Percentiles rank a stretch among this genome's conserved stretches.
Evolutionary conservation across 306 rosid species (phyloP).

Genomic region (Quercus agrifolia): DNA sequence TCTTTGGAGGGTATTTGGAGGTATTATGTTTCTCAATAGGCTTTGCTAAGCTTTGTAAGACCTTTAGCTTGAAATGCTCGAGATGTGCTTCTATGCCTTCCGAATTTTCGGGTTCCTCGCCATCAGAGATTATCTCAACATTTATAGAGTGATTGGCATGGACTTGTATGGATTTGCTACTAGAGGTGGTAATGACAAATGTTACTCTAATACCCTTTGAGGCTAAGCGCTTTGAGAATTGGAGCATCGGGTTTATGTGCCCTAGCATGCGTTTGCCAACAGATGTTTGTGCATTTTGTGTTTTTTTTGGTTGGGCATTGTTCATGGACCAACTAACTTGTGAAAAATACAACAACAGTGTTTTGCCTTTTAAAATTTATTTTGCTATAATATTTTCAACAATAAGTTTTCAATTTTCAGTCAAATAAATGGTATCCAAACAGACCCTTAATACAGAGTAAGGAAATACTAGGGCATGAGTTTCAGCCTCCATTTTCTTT

Average conservation of each 20-base stretch:
- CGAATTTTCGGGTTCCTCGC: background rate
- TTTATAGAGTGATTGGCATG: background rate
- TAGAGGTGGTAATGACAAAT: background rate
- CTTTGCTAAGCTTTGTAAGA: background rate
- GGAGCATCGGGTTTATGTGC: slow-evolving; percentile 29
- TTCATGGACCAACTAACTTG: too few species aligned
- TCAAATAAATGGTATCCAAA: too few species aligned
- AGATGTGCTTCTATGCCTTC: background rate
- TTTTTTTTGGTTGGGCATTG: too few species aligned
- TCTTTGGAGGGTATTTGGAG: background rate
- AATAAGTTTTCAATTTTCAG: too few species aligned
- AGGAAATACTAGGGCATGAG: slow-evolving; percentile 7
- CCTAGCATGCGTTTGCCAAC: background rate
- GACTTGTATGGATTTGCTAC: background rate
- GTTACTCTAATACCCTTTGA: slow-evolving; percentile 21
- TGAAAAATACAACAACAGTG: too few species aligned
- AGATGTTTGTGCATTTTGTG: too few species aligned
- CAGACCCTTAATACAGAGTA: background rate
- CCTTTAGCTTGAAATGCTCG: background rate
- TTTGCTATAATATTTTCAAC: too few species aligned
- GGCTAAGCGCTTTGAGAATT: slow-evolving; percentile 26
- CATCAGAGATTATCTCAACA: slow-evolving; percentile 22
- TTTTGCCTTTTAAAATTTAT: too few species aligned
- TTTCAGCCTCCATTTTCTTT: background rate
- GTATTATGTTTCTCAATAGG: background rate